Base-by-base conservation (phyloP, 2,329 filamentous ascomycete genomes). In the Tolypocladium sp. region DNA sequence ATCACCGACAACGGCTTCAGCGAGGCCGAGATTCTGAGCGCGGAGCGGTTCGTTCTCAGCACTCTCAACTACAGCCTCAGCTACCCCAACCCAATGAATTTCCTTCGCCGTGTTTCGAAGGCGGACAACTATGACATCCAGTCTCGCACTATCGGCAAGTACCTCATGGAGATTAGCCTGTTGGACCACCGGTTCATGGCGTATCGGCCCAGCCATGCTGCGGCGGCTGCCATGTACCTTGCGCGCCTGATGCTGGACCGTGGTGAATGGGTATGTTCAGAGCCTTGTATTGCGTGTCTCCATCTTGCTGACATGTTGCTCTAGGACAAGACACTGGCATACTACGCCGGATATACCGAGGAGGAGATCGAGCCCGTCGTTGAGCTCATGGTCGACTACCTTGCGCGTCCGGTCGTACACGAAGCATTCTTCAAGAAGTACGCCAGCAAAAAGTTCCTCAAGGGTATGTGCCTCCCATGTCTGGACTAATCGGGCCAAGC, bases 381-480 rank as follows among this genome's bases (percentile, higher is more conserved):
- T 70, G 84, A 89, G 68, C 82, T 97, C 62, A 97, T 99, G 92
- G 86, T 99, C 62, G 92, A 99, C 74, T 99, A 99, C 73, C 87
- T 99, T 44, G 89, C 90, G 60, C 87, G 90, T 15, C 94, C 93
- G 33, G 90, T 97, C 58, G 84, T 88, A 51, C 94, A 99, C 70
- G 93, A 97, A 73, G 95, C 94, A 42, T 97, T 99, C 82, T 97
- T 97, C 83, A 96, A 96, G 84, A 99, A 99, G 77, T 99, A 99
- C 74, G 94, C 94, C 59, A 96, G 91, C 84, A 99, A 97, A 82
- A 97, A 96, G 78, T 99, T 97, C 78, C 79, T 97, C 68, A 99
- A 99, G 80, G 92, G 93, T 96, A 86, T 77, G 82, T 67, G n/a
- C 37, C 15, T 22, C 20, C 22, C 12, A 4, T 38, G 38, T 22